These are phyloP conservation scores for Neurospora sp. DNA, from an alignment of 495 filamentous ascomycete genomes.

Conservation along the genomic window DNA sequence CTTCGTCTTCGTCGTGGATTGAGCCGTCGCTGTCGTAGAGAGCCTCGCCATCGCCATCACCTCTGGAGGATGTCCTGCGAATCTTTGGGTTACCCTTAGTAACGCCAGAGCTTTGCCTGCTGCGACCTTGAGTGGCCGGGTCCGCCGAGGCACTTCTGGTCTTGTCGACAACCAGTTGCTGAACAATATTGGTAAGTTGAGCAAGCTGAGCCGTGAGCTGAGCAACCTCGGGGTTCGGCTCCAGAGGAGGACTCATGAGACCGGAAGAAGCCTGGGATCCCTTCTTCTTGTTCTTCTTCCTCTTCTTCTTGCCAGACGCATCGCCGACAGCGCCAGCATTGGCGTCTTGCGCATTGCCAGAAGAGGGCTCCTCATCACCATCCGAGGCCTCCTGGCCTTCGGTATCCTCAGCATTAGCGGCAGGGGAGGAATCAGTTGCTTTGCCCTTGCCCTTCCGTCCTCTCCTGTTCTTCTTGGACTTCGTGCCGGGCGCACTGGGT, in stretches of 20 bases:
- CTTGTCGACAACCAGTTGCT: background rate
- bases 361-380: background rate
- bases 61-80: background rate
- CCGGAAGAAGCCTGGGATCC: background rate
- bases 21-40: background rate
- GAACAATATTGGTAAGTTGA: background rate
- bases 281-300: conserved; percentile 9
- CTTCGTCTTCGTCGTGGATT: background rate
- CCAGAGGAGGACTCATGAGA: background rate
- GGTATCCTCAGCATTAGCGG: background rate
- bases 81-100: background rate
- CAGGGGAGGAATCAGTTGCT: background rate
- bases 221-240: background rate
- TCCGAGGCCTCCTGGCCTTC: background rate
- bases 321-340: background rate
- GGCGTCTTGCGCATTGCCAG: background rate
- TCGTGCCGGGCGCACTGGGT: conserved; percentile 2
- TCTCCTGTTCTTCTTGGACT: conserved; percentile 26
- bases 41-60: background rate
- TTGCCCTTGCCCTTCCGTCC: conserved; percentile 18
- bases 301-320: conserved; percentile 1
- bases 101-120: background rate
- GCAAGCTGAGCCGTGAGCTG: background rate
- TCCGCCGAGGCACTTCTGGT: background rate
- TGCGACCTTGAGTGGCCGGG: background rate